Evolutionary conservation across 208 protist genomes (phyloP).

Genomic region (Trypanosoma melophagium): DNA sequence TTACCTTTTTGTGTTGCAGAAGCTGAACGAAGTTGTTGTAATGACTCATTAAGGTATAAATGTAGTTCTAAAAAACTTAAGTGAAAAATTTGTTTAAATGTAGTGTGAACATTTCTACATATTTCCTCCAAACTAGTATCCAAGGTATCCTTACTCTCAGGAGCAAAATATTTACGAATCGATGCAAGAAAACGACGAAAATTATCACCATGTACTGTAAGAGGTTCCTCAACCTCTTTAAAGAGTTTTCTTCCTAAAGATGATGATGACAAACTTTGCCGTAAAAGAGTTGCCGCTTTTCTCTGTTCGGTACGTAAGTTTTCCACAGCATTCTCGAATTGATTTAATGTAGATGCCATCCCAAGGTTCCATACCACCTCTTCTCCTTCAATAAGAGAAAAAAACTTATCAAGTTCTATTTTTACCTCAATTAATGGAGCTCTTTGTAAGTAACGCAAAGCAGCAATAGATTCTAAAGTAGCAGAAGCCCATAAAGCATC

Average conservation of each 20-base stretch:
- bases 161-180: conserved; percentile 7
- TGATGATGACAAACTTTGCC: conserved; percentile 1
- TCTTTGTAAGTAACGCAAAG: conserved; percentile 66
- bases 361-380: conserved; percentile 33
- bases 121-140: conserved; percentile 2
- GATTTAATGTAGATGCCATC: conserved; percentile 24
- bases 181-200: conserved; percentile 7
- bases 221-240: conserved; percentile 28
- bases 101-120: neutral
- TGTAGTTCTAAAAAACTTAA: conserved; percentile 57
- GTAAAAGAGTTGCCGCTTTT: conserved; percentile 16
- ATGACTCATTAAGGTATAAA: conserved; percentile 66
- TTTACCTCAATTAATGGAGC: conserved; percentile 32
- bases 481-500: conserved; percentile 77
- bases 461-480: conserved; percentile 79
- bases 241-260: conserved; percentile 8
- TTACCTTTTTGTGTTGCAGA: conserved; percentile 13
- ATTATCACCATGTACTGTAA: conserved; percentile 17
- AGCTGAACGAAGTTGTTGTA: conserved; percentile 50
- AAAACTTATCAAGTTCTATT: conserved; percentile 18
- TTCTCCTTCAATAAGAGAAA: conserved; percentile 64
- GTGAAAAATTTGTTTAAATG: conserved; percentile 34
- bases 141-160: neutral
- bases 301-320: conserved; percentile 9
- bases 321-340: conserved; percentile 29